phyloP scores from a whole-genome alignment of 2,329 filamentous ascomycete genomes.

The Cordyceps tenuipes region DNA sequence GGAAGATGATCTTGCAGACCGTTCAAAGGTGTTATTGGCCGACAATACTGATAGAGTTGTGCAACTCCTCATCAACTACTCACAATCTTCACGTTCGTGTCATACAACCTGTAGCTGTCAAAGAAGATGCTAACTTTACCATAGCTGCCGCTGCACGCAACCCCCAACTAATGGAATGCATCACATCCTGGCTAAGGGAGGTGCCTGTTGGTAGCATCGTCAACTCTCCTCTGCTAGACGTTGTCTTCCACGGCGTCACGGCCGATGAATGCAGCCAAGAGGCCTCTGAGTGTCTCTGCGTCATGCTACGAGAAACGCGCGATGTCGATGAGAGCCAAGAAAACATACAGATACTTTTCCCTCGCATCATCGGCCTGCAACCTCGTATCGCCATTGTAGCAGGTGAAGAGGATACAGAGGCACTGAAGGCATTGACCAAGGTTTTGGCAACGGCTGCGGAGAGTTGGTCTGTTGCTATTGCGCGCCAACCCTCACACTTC shows the following conservation, averaged over 20 bases:
- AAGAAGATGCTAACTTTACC: conserved; percentile 16
- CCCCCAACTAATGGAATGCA: conserved; percentile 85
- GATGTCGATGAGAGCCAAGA: conserved; percentile 87
- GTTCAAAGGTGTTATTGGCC: conserved; percentile 82
- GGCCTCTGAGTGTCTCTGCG: conserved; percentile 85
- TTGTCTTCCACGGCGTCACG: conserved; percentile 70
- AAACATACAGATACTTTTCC: conserved; percentile 75
- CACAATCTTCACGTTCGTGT: conserved; percentile 76
- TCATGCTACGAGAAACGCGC: conserved; percentile 82
- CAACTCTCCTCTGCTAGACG: conserved; percentile 73
- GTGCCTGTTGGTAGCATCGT: conserved; percentile 78
- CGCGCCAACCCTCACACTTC: conserved; percentile 74
- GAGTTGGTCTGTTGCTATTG: conserved; percentile 87
- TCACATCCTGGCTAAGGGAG: conserved; percentile 93
- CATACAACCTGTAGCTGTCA: not conserved
- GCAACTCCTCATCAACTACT: conserved; percentile 78
- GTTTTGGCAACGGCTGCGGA: conserved; percentile 90
- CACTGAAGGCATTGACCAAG: conserved; percentile 80
- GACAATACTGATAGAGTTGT: conserved; percentile 87
- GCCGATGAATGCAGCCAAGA: conserved; percentile 74
- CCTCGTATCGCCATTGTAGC: conserved; percentile 69
- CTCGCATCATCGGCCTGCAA: conserved; percentile 65
- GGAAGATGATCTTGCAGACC: conserved; percentile 87
- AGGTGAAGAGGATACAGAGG: conserved; percentile 74
- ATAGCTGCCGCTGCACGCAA: conserved; percentile 71